Percentiles rank a stretch among this genome's conserved stretches.
Evolutionary conservation across 2,329 filamentous ascomycete species (phyloP).

Genomic region (Emericellopsis cladophorae): DNA sequence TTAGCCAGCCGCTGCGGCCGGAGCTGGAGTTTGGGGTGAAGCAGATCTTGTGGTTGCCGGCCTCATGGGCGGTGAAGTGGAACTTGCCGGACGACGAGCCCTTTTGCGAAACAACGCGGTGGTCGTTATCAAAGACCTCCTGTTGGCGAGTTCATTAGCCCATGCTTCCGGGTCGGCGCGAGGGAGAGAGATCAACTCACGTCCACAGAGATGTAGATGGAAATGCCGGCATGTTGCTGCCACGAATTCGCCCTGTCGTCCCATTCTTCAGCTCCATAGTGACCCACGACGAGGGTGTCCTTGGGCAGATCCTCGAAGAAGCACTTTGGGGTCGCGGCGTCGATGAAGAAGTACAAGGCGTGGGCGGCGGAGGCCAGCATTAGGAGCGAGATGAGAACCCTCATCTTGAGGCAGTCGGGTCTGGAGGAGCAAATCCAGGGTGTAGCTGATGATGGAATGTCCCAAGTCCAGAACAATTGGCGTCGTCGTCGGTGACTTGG

Average conservation of each 20-base stretch:
- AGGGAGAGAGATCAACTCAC: slow-evolving; percentile 26
- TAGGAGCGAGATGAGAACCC: slow-evolving; percentile 50
- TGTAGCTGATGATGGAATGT: background rate
- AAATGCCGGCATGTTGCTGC: slow-evolving; percentile 60
- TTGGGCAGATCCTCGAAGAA: slow-evolving; percentile 98
- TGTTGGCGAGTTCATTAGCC: slow-evolving; percentile 13
- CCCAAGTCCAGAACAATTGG: background rate
- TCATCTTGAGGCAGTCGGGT: slow-evolving; percentile 28
- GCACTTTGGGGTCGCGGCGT: slow-evolving; percentile 76
- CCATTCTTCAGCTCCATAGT: slow-evolving; percentile 79
- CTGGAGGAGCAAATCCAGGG: background rate
- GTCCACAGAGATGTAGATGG: slow-evolving; percentile 85
- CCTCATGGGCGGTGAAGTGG: slow-evolving; percentile 88
- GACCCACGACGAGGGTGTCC: slow-evolving; percentile 89
- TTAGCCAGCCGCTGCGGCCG: slow-evolving; percentile 60
- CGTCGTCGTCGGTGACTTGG: too few relatives aligned
- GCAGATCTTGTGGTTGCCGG: slow-evolving; percentile 93
- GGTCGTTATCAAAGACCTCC: slow-evolving; percentile 95
- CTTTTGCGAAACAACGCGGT: slow-evolving; percentile 84
- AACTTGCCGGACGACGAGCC: slow-evolving; percentile 69
- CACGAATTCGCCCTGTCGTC: slow-evolving; percentile 58
- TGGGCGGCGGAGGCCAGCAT: slow-evolving; percentile 54
- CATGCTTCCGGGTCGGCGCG: background rate
- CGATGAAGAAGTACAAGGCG: slow-evolving; percentile 92
- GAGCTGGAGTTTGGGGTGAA: slow-evolving; percentile 73